Evolutionary conservation across 2,329 filamentous ascomycete genomes (phyloP).

Genomic region (Epichloe typhina): DNA sequence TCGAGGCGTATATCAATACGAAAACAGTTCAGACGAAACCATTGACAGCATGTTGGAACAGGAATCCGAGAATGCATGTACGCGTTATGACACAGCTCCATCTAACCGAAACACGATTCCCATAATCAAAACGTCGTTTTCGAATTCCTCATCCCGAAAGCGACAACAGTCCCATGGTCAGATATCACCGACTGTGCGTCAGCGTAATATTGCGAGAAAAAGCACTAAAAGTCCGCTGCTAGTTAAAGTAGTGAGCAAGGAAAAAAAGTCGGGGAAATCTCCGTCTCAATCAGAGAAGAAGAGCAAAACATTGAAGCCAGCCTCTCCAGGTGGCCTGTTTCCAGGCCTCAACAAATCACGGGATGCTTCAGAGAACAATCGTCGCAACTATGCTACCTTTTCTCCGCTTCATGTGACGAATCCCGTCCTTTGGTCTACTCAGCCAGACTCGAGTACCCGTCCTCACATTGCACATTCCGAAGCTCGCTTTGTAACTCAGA

Average conservation of each 20-base stretch:
- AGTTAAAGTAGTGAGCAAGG: not conserved
- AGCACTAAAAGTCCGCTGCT: not conserved
- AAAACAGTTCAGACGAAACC: conserved; percentile 1
- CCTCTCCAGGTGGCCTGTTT: not conserved
- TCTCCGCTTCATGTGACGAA: not conserved
- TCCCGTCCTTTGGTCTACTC: not conserved
- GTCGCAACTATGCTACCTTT: not conserved
- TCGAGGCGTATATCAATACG: not conserved
- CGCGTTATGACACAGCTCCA: not conserved
- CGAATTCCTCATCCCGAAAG: not conserved
- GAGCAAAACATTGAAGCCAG: not conserved
- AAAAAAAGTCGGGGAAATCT: not conserved
- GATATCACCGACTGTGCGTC: not conserved
- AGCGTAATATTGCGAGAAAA: not conserved
- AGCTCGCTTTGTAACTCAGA: not conserved
- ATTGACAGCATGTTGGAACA: not conserved
- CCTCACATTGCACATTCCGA: not conserved
- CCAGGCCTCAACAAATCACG: not conserved
- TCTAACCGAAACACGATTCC: not conserved
- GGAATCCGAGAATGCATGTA: not conserved
- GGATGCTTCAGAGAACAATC: not conserved
- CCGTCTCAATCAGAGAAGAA: not conserved
- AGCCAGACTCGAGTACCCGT: not conserved
- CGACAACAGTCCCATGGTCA: not conserved
- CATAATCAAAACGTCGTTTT: not conserved